Base-by-base conservation (phyloP, 2,329 filamentous ascomycete species). In the Phaeoacremonium minimum region DNA sequence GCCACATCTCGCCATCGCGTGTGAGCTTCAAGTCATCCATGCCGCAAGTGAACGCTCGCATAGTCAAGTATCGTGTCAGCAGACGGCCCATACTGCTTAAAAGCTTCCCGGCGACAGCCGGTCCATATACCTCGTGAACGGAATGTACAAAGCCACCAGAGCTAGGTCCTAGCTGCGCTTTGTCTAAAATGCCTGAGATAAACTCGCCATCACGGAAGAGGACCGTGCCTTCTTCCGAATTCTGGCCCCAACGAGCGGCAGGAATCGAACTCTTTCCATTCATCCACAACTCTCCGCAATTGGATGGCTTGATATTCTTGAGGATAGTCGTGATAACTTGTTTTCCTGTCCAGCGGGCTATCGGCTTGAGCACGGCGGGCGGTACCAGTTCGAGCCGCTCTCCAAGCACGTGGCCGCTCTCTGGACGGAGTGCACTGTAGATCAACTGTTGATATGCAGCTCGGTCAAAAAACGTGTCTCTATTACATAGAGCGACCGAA, bases 21-120 rank as follows among this genome's bases (percentile, higher is more conserved):
- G 91, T 97, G 35, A 98, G 77, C 40, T 85, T 80, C 40, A 98
- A 71, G 69, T 98, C 94, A 52, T 98, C 91, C 63, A 98, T 95
- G 57, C 94, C 94, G 60, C 93, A 98, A 46, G 87, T 93, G 59
- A 97, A 97, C 2, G 91, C 93, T 35, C 90, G 78, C 82, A 96
- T 95, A 55, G 93, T 87, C 42, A 97, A 73, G 46, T 90, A 84
- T 52, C 90, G 85, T 0, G 93, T 98, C 45, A 98, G 66, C 17
- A 98, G 72, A 38, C 93, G 81, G 36, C 93, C 93, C 37, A 98
- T 73, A 48, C 91, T 85, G 68, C 89, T 94, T 36, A 98, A 77
- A 8, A 95, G 69, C 55, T 87, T 88, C 20, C 93, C 91, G 15
- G 93, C 91, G 45, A 85, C 75, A 13, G 83, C 84, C 39, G 93